Evolutionary conservation across 169 alveolate genomes (phyloP).

Genomic region (Cytauxzoon felis): DNA sequence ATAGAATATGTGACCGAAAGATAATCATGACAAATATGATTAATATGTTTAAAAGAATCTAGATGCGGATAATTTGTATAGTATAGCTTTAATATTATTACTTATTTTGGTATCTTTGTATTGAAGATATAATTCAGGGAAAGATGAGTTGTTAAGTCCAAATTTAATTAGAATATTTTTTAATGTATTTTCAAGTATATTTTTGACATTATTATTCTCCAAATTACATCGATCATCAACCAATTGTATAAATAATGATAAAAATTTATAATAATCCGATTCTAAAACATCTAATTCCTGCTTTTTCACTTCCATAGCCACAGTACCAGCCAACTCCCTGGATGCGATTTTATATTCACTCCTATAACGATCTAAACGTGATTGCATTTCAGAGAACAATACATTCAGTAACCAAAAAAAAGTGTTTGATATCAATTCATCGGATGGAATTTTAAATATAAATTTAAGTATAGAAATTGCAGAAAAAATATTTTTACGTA

Average conservation of each 20-base stretch:
- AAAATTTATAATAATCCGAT: slow-evolving; percentile 4
- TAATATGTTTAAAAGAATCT: not conserved
- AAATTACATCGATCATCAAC: not conserved
- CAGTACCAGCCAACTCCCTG: slow-evolving; percentile 18
- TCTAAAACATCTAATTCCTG: slow-evolving; percentile 15
- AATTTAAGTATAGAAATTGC: slow-evolving; percentile 22
- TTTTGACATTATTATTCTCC: not conserved
- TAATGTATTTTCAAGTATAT: slow-evolving; percentile 6
- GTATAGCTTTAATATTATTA: not conserved
- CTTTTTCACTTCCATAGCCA: slow-evolving; percentile 27
- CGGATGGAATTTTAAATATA: slow-evolving; percentile 16
- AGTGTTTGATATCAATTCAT: slow-evolving; percentile 38
- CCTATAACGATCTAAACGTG: slow-evolving; percentile 4
- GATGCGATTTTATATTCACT: slow-evolving; percentile 8
- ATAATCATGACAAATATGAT: too few relatives aligned
- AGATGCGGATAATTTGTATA: slow-evolving; percentile 3
- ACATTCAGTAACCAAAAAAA: slow-evolving; percentile 6
- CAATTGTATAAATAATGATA: not conserved
- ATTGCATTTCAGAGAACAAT: slow-evolving; percentile 10
- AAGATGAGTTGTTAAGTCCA: not conserved
- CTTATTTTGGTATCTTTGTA: not conserved
- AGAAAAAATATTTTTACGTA: slow-evolving; percentile 4
- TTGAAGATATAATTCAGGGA: not conserved
- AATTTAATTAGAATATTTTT: slow-evolving; percentile 2
- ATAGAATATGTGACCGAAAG: too few relatives aligned